Evolutionary conservation across 106 monocot genomes (phyloP).

Genomic region (Acorus gramineus): DNA sequence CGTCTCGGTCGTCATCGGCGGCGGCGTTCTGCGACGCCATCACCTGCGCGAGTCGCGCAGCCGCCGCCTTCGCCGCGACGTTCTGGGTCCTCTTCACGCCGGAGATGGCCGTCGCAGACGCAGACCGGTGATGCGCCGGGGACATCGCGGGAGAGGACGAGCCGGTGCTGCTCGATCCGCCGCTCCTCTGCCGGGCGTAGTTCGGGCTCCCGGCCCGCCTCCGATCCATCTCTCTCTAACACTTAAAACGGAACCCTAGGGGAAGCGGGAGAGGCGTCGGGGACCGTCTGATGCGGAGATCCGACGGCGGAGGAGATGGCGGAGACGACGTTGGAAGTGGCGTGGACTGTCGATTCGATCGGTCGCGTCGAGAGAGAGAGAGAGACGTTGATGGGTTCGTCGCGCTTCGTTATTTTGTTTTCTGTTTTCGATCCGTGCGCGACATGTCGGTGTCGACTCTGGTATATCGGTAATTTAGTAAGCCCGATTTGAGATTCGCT

Average conservation of each 20-base stretch:
- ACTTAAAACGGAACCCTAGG: neutral
- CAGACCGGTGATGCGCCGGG: slow-evolving; percentile 46
- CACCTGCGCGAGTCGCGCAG: slow-evolving; percentile 70
- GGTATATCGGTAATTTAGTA: too few relatives aligned
- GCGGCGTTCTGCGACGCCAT: slow-evolving; percentile 63
- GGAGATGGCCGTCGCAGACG: slow-evolving; percentile 23
- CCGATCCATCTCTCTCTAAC: slow-evolving; percentile 34
- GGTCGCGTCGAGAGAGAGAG: neutral
- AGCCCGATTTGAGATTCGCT: too few relatives aligned
- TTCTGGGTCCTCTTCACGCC: slow-evolving; percentile 54
- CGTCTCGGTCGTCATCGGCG: slow-evolving; percentile 41
- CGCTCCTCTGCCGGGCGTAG: slow-evolving; percentile 52
- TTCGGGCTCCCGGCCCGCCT: slow-evolving; percentile 51
- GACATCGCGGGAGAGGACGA: slow-evolving; percentile 50
- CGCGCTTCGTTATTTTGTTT: too few relatives aligned
- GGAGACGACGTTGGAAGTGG: neutral
- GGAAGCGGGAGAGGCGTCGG: neutral
- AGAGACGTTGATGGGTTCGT: neutral
- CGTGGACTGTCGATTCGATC: neutral
- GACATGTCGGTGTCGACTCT: too few relatives aligned
- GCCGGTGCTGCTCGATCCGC: slow-evolving; percentile 45
- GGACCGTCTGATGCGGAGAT: slow-evolving; percentile 4
- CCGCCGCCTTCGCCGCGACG: slow-evolving; percentile 66
- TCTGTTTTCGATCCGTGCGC: too few relatives aligned
- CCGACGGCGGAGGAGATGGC: slow-evolving; percentile 1